Percentiles rank a stretch among this genome's conserved stretches.
Conservation (phyloP, 768 basidiomycete species). For the Tephrocybe rancida region DNA sequence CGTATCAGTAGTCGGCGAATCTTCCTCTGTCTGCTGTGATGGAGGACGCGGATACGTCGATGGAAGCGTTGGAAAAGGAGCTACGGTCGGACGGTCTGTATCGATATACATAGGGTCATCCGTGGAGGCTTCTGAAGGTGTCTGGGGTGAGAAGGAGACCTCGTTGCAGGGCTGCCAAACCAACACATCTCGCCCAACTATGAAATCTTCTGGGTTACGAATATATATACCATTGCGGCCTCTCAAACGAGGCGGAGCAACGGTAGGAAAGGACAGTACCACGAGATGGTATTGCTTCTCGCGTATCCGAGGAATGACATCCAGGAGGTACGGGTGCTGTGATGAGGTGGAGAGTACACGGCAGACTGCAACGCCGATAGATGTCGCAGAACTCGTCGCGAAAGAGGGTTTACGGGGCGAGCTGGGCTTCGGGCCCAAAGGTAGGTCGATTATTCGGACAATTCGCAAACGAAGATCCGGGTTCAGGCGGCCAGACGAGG, state of each 20-base stretch:
- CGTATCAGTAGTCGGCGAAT: conserved; percentile 19
- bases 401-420: conserved; percentile 28
- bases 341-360: conserved; percentile 28
- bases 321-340: conserved; percentile 16
- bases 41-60: conserved; percentile 26
- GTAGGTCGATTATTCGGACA: conserved; percentile 39
- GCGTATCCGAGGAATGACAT: conserved; percentile 16
- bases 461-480: conserved; percentile 50
- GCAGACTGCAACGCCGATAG: conserved; percentile 45
- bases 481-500: conserved; percentile 27
- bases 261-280: conserved; percentile 36
- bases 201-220: conserved; percentile 39
- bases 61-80: conserved; percentile 20
- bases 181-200: conserved; percentile 40
- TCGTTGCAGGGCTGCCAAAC: conserved; percentile 58
- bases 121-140: not conserved
- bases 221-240: conserved; percentile 21
- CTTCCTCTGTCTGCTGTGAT: conserved; percentile 19
- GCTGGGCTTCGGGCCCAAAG: conserved; percentile 25
- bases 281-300: conserved; percentile 29
- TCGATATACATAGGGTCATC: not conserved
- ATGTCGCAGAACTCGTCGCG: conserved; percentile 21
- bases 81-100: conserved; percentile 1
- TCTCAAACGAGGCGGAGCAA: conserved; percentile 20
- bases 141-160: conserved; percentile 24